Evolutionary conservation across 1,139 yeast species (phyloP).

Genomic region (Torulaspora globosa): DNA sequence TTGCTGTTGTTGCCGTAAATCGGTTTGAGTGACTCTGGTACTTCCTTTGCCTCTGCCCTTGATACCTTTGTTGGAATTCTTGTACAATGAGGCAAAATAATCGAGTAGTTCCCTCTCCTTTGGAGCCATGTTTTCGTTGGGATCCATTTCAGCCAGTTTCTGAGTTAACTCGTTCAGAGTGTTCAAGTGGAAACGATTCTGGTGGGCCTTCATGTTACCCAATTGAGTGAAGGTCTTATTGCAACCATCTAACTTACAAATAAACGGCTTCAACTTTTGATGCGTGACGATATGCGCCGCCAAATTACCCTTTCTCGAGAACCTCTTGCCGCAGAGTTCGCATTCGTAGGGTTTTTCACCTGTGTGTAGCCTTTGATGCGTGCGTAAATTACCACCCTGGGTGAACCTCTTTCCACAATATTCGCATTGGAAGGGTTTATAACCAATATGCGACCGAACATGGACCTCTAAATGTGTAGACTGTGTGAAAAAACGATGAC

Average conservation of each 20-base stretch:
- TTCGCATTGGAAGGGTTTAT: slow-evolving; percentile 73
- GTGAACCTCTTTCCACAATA: slow-evolving; percentile 80
- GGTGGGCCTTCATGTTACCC: slow-evolving; percentile 91
- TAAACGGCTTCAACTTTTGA: slow-evolving; percentile 70
- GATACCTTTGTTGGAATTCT: slow-evolving; percentile 85
- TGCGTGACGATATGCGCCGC: slow-evolving; percentile 85
- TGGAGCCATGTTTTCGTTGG: slow-evolving; percentile 47
- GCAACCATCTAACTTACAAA: slow-evolving; percentile 77
- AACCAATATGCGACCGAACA: slow-evolving; percentile 71
- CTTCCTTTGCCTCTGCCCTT: slow-evolving; percentile 76
- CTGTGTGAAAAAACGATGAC: slow-evolving; percentile 67
- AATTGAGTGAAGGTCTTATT: slow-evolving; percentile 83
- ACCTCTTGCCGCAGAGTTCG: slow-evolving; percentile 64
- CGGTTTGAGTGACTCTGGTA: slow-evolving; percentile 23
- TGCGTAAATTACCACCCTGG: slow-evolving; percentile 87
- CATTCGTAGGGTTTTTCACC: slow-evolving; percentile 88
- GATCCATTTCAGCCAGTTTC: slow-evolving; percentile 55
- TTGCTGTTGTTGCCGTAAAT: slow-evolving; percentile 11
- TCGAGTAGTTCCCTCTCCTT: slow-evolving; percentile 65
- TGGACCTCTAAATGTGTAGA: slow-evolving; percentile 77
- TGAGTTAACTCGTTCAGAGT: slow-evolving; percentile 62
- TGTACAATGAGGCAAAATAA: slow-evolving; percentile 76
- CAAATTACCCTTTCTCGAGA: slow-evolving; percentile 84
- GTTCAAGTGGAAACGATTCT: slow-evolving; percentile 76
- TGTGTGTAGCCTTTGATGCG: slow-evolving; percentile 83